Conservation (phyloP, 768 basidiomycete species). For the Crassisporium funariophilum region DNA sequence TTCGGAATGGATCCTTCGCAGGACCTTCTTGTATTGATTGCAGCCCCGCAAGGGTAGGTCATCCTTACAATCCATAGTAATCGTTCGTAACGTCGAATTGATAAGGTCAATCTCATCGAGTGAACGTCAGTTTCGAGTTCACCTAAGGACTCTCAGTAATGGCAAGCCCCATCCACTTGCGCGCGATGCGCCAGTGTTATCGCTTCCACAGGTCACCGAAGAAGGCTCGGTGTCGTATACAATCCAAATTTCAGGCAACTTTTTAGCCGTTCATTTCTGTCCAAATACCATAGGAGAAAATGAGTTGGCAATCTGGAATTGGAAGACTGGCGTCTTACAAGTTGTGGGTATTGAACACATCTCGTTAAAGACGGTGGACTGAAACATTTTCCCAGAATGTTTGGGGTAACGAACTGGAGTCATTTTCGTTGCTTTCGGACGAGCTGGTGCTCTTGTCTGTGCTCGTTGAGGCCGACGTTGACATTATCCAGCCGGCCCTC, state of each 20-base stretch:
- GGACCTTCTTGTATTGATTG: constrained; percentile 59
- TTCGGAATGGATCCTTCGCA: constrained; percentile 69
- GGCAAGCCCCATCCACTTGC: constrained; percentile 50
- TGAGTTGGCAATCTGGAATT: constrained; percentile 65
- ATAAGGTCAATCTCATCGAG: neutral
- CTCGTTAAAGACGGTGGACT: neutral
- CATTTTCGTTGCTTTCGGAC: constrained; percentile 46
- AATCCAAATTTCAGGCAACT: constrained; percentile 59
- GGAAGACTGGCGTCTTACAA: constrained; percentile 56
- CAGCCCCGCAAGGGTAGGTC: too few relatives aligned
- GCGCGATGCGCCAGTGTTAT: constrained; percentile 32
- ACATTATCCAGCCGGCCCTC: constrained; percentile 21
- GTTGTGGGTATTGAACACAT: constrained; percentile 41
- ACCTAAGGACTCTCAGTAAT: constrained; percentile 47
- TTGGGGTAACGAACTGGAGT: constrained; percentile 33
- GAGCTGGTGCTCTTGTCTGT: constrained; percentile 39
- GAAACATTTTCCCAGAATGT: constrained; percentile 22
- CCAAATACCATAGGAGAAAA: constrained; percentile 34
- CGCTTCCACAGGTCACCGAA: constrained; percentile 23
- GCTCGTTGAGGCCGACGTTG: constrained; percentile 19
- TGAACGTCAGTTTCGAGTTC: constrained; percentile 34
- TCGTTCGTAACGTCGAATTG: too few relatives aligned
- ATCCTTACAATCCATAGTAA: too few relatives aligned
- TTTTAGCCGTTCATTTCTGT: constrained; percentile 51
- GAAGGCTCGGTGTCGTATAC: constrained; percentile 35